phyloP scores from a whole-genome alignment of 805 yeast genomes.

The Hanseniaspora lindneri region DNA sequence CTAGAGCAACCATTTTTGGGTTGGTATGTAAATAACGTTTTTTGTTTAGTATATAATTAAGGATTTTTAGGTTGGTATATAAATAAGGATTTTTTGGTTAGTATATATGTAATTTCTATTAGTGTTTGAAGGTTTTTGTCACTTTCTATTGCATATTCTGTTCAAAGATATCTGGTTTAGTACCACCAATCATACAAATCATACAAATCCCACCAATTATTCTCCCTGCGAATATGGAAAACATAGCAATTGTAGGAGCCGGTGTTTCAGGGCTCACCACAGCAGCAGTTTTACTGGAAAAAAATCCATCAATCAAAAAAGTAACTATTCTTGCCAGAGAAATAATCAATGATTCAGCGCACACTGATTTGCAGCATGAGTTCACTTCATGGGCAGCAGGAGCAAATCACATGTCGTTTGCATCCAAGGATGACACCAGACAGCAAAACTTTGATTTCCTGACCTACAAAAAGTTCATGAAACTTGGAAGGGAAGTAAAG shows the following conservation, averaged over 20 bases:
- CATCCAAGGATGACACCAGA: slow-evolving; percentile 30
- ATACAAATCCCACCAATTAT: too few relatives aligned
- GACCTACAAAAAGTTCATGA: slow-evolving; percentile 38
- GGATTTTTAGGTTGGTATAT: too few relatives aligned
- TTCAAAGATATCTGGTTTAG: too few relatives aligned
- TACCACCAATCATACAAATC: too few relatives aligned
- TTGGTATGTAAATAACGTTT: too few relatives aligned
- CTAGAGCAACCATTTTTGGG: too few relatives aligned
- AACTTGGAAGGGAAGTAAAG: slow-evolving; percentile 38
- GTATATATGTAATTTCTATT: too few relatives aligned
- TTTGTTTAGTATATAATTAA: too few relatives aligned
- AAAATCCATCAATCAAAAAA: slow-evolving; percentile 27
- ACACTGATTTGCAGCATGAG: slow-evolving; percentile 42
- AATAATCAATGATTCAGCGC: slow-evolving; percentile 27
- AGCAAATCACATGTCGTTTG: slow-evolving; percentile 60
- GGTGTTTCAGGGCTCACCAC: slow-evolving; percentile 49
- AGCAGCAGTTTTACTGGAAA: slow-evolving; percentile 34
- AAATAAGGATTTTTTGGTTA: too few relatives aligned
- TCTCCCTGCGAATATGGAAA: not conserved
- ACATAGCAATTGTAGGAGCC: slow-evolving; percentile 29
- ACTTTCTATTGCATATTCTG: too few relatives aligned
- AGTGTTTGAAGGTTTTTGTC: too few relatives aligned
- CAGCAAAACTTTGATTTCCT: slow-evolving; percentile 37
- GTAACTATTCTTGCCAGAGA: slow-evolving; percentile 36
- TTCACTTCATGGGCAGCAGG: slow-evolving; percentile 63